Evolutionary conservation across 345 rosid genomes (phyloP), one percentile per base, ranked within the genome.

Genomic region (Sisymbrium altissimum): DNA sequence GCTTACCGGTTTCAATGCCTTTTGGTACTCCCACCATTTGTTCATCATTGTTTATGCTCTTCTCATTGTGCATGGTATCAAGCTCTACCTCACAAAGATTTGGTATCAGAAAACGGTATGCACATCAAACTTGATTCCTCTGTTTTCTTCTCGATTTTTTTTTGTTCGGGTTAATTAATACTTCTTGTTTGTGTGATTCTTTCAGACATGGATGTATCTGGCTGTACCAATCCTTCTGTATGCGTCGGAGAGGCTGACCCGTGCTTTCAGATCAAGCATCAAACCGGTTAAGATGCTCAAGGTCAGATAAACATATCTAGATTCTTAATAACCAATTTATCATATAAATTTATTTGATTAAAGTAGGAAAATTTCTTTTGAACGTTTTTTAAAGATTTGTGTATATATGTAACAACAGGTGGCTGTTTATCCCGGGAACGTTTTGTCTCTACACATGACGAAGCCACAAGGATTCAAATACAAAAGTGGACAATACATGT

Each of bases 401-500:
- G 33, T 66, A 21, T 68, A 32, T 40, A 29, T 30, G 53, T 69
- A 56, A 18, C 40, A 52, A 43, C 58, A 83, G 91, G 96, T 92
- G 39, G 96, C 94, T 13, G 86, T 92, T 0, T 89, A 92, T 46
- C 98, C 96, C 0, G 96, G 96, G 39, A 89, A 92, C 56, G 98
- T 92, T 0, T 79, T 92, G 70, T 61, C 96, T 25, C 79, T 92
- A 79, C 87, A 84, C 85, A 84, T 90, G 95, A 88, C 95, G 12
- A 90, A 87, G 79, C 98, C 98, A 15, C 86, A 86, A 25, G 96
- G 96, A 4, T 90, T 92, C 83, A 90, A 79, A 79, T 87, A 92
- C 84, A 90, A 85, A 70, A 89, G 98, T 48, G 98, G 98, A 63
- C 98, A 92, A 46, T 92, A 86, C 89, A 92, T 92, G 94, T 92